Percentiles rank a stretch among this genome's conserved stretches.
Conservation (phyloP, 164 flowering plant genomes). For the Sextonia rubra region DNA sequence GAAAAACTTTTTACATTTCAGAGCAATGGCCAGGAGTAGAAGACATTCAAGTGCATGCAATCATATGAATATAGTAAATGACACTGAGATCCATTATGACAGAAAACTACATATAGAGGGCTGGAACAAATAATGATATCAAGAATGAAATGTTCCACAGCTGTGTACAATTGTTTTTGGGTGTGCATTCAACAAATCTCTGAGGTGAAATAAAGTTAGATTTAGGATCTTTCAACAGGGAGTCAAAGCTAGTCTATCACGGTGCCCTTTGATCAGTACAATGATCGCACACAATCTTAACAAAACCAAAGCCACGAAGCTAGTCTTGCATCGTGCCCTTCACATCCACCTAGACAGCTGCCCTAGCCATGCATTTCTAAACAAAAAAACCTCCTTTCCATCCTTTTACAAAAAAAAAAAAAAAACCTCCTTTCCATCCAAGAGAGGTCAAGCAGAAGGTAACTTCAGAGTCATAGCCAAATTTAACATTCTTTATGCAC, state of each 20-base stretch:
- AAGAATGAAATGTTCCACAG: background rate
- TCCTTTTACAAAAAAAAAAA: no score
- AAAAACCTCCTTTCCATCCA: no score
- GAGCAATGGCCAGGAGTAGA: background rate
- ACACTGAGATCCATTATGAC: background rate
- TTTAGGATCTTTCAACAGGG: background rate
- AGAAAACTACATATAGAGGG: background rate
- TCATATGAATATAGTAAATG: background rate
- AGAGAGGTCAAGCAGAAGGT: no score
- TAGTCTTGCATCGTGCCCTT: no score
- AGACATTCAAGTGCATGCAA: background rate
- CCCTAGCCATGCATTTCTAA: no score
- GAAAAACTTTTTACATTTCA: background rate
- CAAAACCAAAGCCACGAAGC: no score
- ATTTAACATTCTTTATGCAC: no score
- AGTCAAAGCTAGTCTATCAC: background rate
- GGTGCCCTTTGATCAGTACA: background rate
- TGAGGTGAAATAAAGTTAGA: background rate
- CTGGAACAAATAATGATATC: background rate
- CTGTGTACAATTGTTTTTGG: background rate
- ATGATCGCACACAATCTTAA: background rate
- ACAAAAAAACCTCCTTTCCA: no score
- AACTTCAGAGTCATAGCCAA: no score
- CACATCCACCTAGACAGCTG: no score
- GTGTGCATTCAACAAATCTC: background rate